Conservation (phyloP, 2,329 filamentous ascomycete genomes). For the Exophiala spinifera region DNA sequence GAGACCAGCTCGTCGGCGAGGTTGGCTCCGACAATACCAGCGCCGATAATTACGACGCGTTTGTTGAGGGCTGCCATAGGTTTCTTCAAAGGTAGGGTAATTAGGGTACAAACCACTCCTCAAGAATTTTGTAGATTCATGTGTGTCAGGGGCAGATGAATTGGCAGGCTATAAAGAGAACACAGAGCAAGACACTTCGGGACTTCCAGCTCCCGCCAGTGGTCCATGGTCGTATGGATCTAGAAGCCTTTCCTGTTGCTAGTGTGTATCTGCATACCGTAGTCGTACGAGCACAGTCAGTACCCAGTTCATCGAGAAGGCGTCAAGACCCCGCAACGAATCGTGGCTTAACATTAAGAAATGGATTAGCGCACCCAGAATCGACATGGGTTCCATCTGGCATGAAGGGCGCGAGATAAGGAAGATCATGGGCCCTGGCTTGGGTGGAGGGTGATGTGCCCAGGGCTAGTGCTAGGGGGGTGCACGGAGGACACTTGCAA, state of each 20-base stretch:
- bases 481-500: not conserved
- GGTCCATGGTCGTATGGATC: not conserved
- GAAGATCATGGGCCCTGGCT: too few relatives aligned
- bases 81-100: not conserved
- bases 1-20: slow-evolving; percentile 62
- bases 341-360: slow-evolving; percentile 4
- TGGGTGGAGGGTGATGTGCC: not conserved
- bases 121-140: too few relatives aligned
- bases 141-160: not conserved
- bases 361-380: slow-evolving; percentile 2
- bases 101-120: too few relatives aligned
- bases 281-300: too few relatives aligned
- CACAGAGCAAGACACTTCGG: too few relatives aligned
- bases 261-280: not conserved
- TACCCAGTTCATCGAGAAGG: too few relatives aligned
- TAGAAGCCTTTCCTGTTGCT: slow-evolving; percentile 2
- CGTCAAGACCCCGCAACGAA: not conserved
- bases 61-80: slow-evolving; percentile 37
- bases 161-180: not conserved
- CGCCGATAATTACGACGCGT: slow-evolving; percentile 59
- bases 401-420: not conserved
- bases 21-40: slow-evolving; percentile 63
- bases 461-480: too few relatives aligned
- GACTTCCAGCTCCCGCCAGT: too few relatives aligned
- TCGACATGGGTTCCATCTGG: not conserved